Percentiles rank a stretch among this genome's conserved stretches.
Evolutionary conservation across 1,139 yeast genomes (phyloP).

Genomic region (Candida glucosophila): DNA sequence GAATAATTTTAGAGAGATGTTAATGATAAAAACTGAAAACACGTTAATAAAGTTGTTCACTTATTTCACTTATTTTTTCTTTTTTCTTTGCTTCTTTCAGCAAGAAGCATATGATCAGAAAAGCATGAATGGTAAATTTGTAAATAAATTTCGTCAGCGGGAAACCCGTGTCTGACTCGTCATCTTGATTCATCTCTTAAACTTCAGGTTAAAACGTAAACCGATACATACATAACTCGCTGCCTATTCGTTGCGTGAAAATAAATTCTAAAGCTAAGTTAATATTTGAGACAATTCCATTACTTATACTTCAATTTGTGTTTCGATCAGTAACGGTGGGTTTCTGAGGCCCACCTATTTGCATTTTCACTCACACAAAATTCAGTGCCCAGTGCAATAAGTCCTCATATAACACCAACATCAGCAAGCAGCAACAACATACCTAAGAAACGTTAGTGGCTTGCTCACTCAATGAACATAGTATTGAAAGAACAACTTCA

Average conservation of each 20-base stretch:
- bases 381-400: constrained; percentile 99
- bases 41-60: background rate
- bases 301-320: constrained; percentile 3
- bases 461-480: constrained; percentile 5
- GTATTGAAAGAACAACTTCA: background rate
- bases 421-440: constrained; percentile 5
- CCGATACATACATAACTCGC: constrained; percentile 13
- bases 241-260: no score
- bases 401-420: constrained; percentile 55
- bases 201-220: constrained; percentile 7
- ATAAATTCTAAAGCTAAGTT: no score
- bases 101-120: constrained; percentile 75
- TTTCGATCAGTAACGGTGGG: constrained; percentile 77
- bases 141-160: constrained; percentile 84
- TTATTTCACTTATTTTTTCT: background rate
- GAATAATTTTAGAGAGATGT: no score
- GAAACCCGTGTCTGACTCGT: constrained; percentile 98
- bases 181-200: constrained; percentile 79
- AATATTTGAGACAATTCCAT: constrained; percentile 5
- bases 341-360: constrained; percentile 97
- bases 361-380: constrained; percentile 86
- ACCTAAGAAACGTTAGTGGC: constrained; percentile 2
- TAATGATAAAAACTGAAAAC: background rate
- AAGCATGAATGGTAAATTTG: constrained; percentile 94
- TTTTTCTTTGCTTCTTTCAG: background rate